Evolutionary conservation across 2,329 filamentous ascomycete genomes (phyloP).

Genomic region (Calcarisporium arbuscula): DNA sequence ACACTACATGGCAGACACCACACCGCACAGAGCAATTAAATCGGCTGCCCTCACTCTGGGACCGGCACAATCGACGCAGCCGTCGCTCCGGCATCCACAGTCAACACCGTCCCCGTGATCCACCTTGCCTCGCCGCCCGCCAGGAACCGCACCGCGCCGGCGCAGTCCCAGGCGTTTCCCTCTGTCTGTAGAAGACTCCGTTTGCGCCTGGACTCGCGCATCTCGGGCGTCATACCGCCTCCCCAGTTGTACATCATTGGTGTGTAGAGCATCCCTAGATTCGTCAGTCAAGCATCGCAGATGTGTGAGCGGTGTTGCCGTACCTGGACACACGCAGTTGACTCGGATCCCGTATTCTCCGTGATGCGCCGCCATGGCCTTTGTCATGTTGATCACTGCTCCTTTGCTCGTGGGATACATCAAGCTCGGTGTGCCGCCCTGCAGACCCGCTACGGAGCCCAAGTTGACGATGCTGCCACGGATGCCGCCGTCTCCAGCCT

Average conservation of each 20-base stretch:
- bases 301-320: constrained; percentile 37
- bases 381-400: constrained; percentile 44
- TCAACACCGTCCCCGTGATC: constrained; percentile 35
- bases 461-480: constrained; percentile 55
- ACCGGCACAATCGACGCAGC: constrained; percentile 6
- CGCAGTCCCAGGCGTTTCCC: constrained; percentile 37
- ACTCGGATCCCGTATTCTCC: constrained; percentile 38
- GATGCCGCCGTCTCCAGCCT: constrained; percentile 26
- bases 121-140: constrained; percentile 33
- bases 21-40: too few relatives aligned
- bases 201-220: constrained; percentile 27
- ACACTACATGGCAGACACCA: too few relatives aligned
- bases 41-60: too few relatives aligned
- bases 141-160: constrained; percentile 32
- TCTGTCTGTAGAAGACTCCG: constrained; percentile 34
- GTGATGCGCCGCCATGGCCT: constrained; percentile 45
- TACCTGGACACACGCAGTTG: constrained; percentile 43
- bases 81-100: constrained; percentile 36
- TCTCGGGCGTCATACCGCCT: constrained; percentile 32
- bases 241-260: constrained; percentile 34
- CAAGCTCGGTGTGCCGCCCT: constrained; percentile 38
- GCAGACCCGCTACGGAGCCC: constrained; percentile 51
- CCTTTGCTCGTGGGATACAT: constrained; percentile 43
- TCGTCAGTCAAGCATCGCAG: constrained; percentile 31
- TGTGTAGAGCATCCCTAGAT: constrained; percentile 36